phyloP scores from a whole-genome alignment of 2,329 filamentous ascomycete species.

The Aureobasidium namibiae region DNA sequence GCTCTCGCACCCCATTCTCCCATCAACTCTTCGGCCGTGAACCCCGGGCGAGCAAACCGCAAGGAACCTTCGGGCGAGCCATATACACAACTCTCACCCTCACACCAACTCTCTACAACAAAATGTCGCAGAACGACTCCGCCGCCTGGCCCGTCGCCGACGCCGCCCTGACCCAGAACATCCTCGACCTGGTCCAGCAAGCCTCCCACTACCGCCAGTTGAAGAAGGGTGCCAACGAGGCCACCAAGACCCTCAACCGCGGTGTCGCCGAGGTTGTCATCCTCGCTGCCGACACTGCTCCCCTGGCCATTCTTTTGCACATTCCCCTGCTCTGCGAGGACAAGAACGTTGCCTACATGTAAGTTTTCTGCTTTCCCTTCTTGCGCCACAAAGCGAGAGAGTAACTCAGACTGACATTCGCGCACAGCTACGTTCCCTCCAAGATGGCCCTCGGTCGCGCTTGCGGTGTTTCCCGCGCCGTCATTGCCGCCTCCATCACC shows the following conservation, averaged over 20 bases:
- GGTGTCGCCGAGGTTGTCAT: conserved; percentile 86
- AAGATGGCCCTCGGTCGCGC: conserved; percentile 84
- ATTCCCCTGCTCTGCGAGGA: conserved; percentile 78
- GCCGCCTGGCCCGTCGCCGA: conserved; percentile 29
- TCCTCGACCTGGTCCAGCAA: conserved; percentile 56
- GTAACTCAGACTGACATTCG: neutral
- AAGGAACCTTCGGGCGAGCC: conserved; percentile 14
- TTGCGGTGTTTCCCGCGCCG: conserved; percentile 78
- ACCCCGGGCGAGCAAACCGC: conserved; percentile 13
- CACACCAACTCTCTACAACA: neutral
- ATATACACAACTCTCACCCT: neutral
- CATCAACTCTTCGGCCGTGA: conserved; percentile 7
- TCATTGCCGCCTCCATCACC: conserved; percentile 83
- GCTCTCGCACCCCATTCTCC: neutral
- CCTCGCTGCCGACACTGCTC: conserved; percentile 79
- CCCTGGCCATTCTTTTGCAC: conserved; percentile 81
- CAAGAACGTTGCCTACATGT: conserved; percentile 57
- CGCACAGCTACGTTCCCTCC: conserved; percentile 38
- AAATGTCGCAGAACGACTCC: conserved; percentile 16
- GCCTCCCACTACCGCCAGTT: conserved; percentile 52
- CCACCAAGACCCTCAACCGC: conserved; percentile 18
- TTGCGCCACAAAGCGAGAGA: neutral
- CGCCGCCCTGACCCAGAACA: conserved; percentile 41
- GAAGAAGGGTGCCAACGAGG: conserved; percentile 82
- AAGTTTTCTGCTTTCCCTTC: conserved; percentile 40